These are phyloP conservation scores for Rhizophlyctis rosea DNA, from an alignment of 192 early-diverging fungal genomes.

Conservation along the genomic window DNA sequence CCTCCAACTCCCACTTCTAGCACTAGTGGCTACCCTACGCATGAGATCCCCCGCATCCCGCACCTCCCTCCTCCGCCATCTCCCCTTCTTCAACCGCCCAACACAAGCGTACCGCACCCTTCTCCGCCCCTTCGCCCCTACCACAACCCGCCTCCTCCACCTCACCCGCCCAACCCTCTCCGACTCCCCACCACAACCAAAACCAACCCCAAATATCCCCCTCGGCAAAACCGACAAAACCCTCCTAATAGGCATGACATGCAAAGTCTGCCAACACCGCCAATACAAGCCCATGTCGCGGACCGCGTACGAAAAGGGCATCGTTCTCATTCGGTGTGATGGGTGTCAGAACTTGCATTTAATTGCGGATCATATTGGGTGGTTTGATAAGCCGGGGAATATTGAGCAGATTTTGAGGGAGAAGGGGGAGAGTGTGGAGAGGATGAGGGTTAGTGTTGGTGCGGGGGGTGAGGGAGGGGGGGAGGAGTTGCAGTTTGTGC, in stretches of 20 bases:
- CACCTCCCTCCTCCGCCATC: too few relatives aligned
- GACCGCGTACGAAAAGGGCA: constrained; percentile 82
- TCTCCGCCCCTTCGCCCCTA: background rate
- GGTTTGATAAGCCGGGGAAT: constrained; percentile 75
- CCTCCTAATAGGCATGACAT: constrained; percentile 86
- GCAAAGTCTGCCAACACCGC: constrained; percentile 85
- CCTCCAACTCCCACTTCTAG: too few relatives aligned
- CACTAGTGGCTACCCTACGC: too few relatives aligned
- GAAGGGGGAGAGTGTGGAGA: constrained; percentile 67
- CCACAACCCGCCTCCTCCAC: background rate
- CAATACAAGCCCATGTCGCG: constrained; percentile 91
- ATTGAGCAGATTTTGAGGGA: constrained; percentile 81
- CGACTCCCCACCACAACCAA: background rate
- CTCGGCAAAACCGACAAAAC: background rate
- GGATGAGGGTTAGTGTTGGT: constrained; percentile 22
- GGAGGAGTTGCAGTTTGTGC: too few relatives aligned
- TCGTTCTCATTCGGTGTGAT: constrained; percentile 92
- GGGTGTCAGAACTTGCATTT: constrained; percentile 87
- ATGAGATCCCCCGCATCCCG: too few relatives aligned
- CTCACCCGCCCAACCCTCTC: background rate
- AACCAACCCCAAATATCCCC: constrained; percentile 1
- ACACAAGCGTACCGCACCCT: too few relatives aligned
- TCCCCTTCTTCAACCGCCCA: too few relatives aligned
- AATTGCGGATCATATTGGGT: constrained; percentile 96
- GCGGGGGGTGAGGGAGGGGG: background rate